A percentile compares a stretch with the other conserved stretches of the same genome.
Conservation (phyloP, 768 basidiomycete species). For the Pisolithus sp. region DNA sequence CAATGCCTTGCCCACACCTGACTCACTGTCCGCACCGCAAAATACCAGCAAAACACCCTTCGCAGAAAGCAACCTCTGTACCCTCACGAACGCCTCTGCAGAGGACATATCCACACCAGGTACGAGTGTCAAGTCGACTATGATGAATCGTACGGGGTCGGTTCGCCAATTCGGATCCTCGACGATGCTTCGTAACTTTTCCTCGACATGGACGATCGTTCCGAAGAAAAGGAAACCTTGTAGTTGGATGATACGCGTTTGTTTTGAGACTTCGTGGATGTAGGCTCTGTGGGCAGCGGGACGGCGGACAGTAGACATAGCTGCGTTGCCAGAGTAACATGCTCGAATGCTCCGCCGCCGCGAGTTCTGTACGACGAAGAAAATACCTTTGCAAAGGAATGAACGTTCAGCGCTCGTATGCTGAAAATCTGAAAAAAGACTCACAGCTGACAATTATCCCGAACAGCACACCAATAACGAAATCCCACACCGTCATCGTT, state of each 20-base stretch:
- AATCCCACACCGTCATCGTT: conserved; percentile 92
- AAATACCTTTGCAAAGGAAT: conserved; percentile 51
- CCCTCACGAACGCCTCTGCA: conserved; percentile 89
- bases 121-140: conserved; percentile 77
- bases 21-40: conserved; percentile 69
- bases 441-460: conserved; percentile 88
- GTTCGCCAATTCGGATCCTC: conserved; percentile 63
- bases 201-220: conserved; percentile 87
- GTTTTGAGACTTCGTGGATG: conserved; percentile 86
- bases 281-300: conserved; percentile 85
- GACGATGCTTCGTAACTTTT: conserved; percentile 71
- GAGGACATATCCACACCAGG: conserved; percentile 91
- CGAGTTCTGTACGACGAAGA: conserved; percentile 96
- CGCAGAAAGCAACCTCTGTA: conserved; percentile 72
- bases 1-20: conserved; percentile 65
- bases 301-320: conserved; percentile 86
- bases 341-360: conserved; percentile 78
- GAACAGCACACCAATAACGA: conserved; percentile 87
- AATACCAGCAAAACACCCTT: conserved; percentile 83
- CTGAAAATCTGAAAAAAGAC: conserved; percentile 16
- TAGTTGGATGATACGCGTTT: conserved; percentile 80
- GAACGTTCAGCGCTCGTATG: background rate
- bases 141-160: conserved; percentile 82
- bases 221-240: conserved; percentile 96
- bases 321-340: conserved; percentile 74